Evolutionary conservation across 441 rosid genomes (phyloP), one percentile per base, ranked within the genome.

Genomic region (Viola pubescens): DNA sequence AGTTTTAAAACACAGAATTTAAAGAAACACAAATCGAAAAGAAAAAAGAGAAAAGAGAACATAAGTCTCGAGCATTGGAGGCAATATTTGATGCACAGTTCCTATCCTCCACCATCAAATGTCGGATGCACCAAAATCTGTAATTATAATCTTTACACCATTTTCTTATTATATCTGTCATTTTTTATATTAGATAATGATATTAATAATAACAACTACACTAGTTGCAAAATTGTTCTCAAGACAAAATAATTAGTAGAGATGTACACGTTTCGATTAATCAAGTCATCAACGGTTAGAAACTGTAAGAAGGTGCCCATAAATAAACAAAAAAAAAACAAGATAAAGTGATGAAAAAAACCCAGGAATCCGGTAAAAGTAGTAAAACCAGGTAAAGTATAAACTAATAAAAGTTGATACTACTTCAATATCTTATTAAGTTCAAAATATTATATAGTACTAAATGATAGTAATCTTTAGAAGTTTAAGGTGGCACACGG

Each of bases 321-420:
- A 14, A 45, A 54, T 59, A 50, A 58, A 58, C 70, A 7, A 16
- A 5, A 9, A 4, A 37, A 57, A 43, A 47, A 19, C 26, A 19
- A 50, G 43, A 38, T 39, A 52, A 55, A 58, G n/a, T 52, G 47
- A 54, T 14, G 71, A 53, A 40, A 63, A 43, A 75, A 58, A 44
- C 63, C 80, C 81, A 45, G 71, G 68, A 75, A 77, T 75, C 81
- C 70, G 54, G 76, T 73, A 63, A 70, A 77, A 63, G 76, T 43
- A 61, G 76, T 50, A 52, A 70, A 63, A 68, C 59, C 47, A 64
- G 69, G 66, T 55, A 56, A 72, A 54, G 63, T 54, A 57, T 37
- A 65, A 26, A 10, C 16, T 19, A 19, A 19, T 19, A 19, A 19
- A 19, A 40, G 59, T 53, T 7, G 64, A 67, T 48, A 42, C 37